Evolutionary conservation across 306 rosid species (phyloP).

Genomic region (Glycyrrhiza uralensis): DNA sequence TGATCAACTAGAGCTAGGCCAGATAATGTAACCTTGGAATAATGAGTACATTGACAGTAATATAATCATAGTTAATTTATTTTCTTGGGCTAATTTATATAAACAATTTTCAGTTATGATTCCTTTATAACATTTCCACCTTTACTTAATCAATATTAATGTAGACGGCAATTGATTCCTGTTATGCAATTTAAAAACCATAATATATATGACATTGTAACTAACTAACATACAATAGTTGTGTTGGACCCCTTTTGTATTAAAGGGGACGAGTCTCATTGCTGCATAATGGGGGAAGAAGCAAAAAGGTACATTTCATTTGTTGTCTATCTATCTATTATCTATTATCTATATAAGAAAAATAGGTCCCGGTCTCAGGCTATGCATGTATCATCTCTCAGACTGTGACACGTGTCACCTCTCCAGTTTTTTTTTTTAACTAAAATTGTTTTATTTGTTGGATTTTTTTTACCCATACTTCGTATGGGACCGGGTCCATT

Average conservation of each 20-base stretch:
- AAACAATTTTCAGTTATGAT: not conserved
- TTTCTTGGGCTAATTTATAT: not conserved
- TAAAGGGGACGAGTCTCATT: not conserved
- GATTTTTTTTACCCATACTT: too few species aligned
- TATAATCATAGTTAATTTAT: not conserved
- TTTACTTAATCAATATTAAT: not conserved
- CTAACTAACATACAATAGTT: not conserved
- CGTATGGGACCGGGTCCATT: too few species aligned
- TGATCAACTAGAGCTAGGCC: not conserved
- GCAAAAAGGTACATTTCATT: slow-evolving; percentile 7
- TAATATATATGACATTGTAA: not conserved
- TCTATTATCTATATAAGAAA: too few species aligned
- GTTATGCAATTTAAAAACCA: not conserved
- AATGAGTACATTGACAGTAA: not conserved
- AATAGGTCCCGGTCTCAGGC: too few species aligned
- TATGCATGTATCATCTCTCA: too few species aligned
- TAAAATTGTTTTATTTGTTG: too few species aligned
- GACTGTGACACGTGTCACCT: too few species aligned
- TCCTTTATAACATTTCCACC: not conserved
- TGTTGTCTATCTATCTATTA: not conserved
- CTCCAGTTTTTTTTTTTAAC: too few species aligned
- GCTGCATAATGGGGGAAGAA: slow-evolving; percentile 16
- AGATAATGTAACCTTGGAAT: not conserved
- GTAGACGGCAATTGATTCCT: slow-evolving; percentile 34
- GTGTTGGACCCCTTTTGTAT: too few species aligned